phyloP scores from a whole-genome alignment of 2,329 filamentous ascomycete species.

The Paraconiothyrium sp. region DNA sequence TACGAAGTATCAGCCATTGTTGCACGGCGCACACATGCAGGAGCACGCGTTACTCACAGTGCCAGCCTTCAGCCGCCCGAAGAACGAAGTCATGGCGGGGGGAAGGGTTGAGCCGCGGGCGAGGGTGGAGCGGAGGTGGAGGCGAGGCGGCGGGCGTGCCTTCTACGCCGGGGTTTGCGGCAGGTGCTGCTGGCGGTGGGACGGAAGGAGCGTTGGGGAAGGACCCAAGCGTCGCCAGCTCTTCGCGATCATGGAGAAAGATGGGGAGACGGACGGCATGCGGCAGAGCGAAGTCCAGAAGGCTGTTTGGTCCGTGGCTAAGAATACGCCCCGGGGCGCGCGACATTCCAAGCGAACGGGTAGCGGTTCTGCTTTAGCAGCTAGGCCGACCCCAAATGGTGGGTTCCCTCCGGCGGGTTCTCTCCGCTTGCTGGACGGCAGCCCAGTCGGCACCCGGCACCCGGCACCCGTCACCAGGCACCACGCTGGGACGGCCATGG shows the following conservation, averaged over 20 bases:
- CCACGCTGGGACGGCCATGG: slow-evolving; percentile 3
- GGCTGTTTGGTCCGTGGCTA: slow-evolving; percentile 19
- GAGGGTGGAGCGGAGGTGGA: slow-evolving; percentile 15
- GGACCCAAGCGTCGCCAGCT: slow-evolving; percentile 1
- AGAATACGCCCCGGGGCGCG: slow-evolving; percentile 14
- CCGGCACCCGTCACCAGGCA: slow-evolving; percentile 16
- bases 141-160: slow-evolving; percentile 20
- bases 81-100: slow-evolving; percentile 61
- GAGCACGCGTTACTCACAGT: slow-evolving; percentile 50
- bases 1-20: slow-evolving; percentile 43
- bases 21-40: slow-evolving; percentile 15
- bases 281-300: slow-evolving; percentile 7
- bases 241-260: slow-evolving; percentile 9
- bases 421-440: slow-evolving; percentile 15
- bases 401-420: neutral
- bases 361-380: slow-evolving; percentile 5
- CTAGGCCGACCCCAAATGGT: neutral
- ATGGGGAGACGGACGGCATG: slow-evolving; percentile 12
- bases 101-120: slow-evolving; percentile 23
- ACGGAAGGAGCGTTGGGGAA: slow-evolving; percentile 2
- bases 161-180: slow-evolving; percentile 16
- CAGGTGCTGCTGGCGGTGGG: slow-evolving; percentile 1
- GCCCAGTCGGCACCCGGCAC: slow-evolving; percentile 23
- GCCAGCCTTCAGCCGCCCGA: slow-evolving; percentile 62
- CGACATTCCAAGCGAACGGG: slow-evolving; percentile 7